Base-by-base conservation (phyloP, 805 yeast species). In the Zygoascus ofunaensis region DNA sequence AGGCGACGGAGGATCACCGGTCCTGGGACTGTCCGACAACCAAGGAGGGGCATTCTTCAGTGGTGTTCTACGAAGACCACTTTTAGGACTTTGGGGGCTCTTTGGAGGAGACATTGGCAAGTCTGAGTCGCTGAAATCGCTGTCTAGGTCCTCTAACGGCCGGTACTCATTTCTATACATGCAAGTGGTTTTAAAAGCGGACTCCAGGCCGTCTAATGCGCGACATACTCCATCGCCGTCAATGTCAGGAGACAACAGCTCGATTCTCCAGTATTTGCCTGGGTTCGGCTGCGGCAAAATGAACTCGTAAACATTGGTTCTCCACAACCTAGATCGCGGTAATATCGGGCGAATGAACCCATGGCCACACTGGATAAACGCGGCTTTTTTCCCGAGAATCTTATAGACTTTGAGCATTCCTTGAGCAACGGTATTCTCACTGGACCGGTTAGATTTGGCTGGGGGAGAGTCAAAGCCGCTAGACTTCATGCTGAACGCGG, bases 311-410 rank as follows among this genome's bases (percentile, higher is more conserved):
- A 47, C 49, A 19, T 65, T 63, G 8, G 72, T 68, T 52, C 83
- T 65, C 48, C 82, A 59, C 2, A 85, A 68, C 52, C 77, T 74
- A 43, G 80, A 59, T 48, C 71, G 74, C 3, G 87, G 85, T 42
- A 85, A 63, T 12, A 85, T 72, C 3, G 95, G 94, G 56, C 83
- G 83, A 1, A 83, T 74, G 33, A 85, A 74, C 4, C 77, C 68
- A 20, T 21, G 17, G 0, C 84, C 87, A 62, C 87, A 81, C 10
- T 77, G 73, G 34, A 81, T 56, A 56, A 79, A 81, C 1, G 80
- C 73, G 5, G 78, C 79, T 46, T 66, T 70, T 17, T 77, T 74
- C 47, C 72, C 72, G 51, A 74, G 77, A 22, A 80, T 63, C 56
- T 76, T 79, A 51, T 76, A 80, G 1, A 80, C 64, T 52, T 77